Percentiles rank a stretch among this genome's conserved stretches.
These are phyloP conservation scores for Passiflora organensis DNA, from an alignment of 345 rosid species.

Conservation along the genomic window DNA sequence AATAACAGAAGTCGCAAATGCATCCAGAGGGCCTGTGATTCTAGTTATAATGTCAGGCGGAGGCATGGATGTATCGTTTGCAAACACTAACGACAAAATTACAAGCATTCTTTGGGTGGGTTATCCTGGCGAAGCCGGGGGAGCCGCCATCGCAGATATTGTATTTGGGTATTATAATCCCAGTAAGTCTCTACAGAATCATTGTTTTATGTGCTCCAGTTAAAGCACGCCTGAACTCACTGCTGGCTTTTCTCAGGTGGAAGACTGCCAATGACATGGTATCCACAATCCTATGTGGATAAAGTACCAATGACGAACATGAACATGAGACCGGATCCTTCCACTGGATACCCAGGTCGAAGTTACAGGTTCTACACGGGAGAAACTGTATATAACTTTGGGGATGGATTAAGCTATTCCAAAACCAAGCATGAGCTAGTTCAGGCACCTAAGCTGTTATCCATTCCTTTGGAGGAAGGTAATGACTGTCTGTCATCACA, in stretches of 20 bases:
- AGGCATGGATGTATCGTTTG: constrained; percentile 71
- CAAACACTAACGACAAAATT: constrained; percentile 54
- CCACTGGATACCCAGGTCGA: constrained; percentile 82
- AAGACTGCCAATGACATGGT: constrained; percentile 95
- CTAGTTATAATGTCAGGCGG: constrained; percentile 98
- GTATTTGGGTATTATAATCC: constrained; percentile 76
- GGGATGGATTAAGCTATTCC: constrained; percentile 82
- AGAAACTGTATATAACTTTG: constrained; percentile 71
- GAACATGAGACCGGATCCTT: constrained; percentile 84
- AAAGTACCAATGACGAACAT: constrained; percentile 86
- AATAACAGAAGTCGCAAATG: constrained; percentile 59
- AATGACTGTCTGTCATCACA: constrained; percentile 53
- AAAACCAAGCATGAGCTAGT: constrained; percentile 36
- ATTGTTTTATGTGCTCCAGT: no score
- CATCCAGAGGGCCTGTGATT: constrained; percentile 71
- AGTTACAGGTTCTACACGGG: constrained; percentile 87
- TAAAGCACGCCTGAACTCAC: no score
- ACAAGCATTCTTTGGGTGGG: constrained; percentile 87
- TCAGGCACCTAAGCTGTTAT: constrained; percentile 52
- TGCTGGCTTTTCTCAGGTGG: constrained; percentile 48
- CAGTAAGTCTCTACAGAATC: constrained; percentile 32
- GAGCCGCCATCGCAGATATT: constrained; percentile 84
- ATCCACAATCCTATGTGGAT: constrained; percentile 66
- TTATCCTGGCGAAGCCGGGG: constrained; percentile 93
- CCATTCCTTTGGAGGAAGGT: constrained; percentile 34